Evolutionary conservation across 805 yeast genomes (phyloP), one percentile per base, ranked within the genome.

Genomic region (Saturnispora serradocipensis): DNA sequence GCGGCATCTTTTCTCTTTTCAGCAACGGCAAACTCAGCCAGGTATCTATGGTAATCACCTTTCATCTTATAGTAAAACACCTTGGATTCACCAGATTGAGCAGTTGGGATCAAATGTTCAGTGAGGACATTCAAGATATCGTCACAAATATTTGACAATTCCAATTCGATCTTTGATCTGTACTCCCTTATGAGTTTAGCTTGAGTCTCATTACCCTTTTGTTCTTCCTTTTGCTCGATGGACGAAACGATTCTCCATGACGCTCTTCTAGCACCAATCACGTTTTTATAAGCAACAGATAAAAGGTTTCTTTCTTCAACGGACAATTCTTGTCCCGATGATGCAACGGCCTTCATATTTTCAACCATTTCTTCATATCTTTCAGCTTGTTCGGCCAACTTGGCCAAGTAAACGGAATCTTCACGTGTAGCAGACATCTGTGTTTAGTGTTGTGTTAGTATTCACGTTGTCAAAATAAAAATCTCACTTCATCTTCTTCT

Each of bases 301-400:
- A 91, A 80, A 61, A 91, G 78, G 75, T 93, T 93, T 73, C 99
- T 90, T 77, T 93, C 99, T 76, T 93, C 99, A 60, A 93, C 96
- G 48, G 95, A 85, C 61, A 93, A 77, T 72, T 91, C 98, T 73
- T 87, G 90, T 57, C 96, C 97, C 43, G 95, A 81, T 43, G 95
- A 85, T 62, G 97, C 98, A 66, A 93, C 98, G 50, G 88, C 85
- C 73, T 91, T 90, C 97, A 91, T 91, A 77, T 88, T 88, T 72
- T 88, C 96, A 64, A 91, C 98, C 97, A 88, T 89, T 77, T 91
- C 98, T 77, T 93, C 98, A 72, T 90, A 93, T 75, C 98, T 95
- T 77, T 93, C 99, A 67, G 98, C 97, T 78, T 91, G 97, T 76
- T 91, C 98, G 67, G 97, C 97, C 70, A 93, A 84, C 71, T 93